Evolutionary conservation across 148 eudicot genomes (phyloP).

Genomic region (Fallopia convolvulus): DNA sequence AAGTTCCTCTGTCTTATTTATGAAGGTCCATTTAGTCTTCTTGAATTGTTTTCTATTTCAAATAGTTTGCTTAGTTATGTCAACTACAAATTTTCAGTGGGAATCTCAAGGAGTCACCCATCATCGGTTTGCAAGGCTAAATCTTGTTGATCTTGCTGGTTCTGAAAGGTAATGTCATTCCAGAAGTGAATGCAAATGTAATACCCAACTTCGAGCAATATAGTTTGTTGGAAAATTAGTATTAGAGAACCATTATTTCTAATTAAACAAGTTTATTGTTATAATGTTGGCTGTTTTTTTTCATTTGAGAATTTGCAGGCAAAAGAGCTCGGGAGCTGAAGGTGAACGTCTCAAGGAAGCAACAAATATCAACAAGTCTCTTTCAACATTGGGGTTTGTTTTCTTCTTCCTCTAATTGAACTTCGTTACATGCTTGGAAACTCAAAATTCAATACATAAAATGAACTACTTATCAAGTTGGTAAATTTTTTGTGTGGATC

Average conservation of each 20-base stretch:
- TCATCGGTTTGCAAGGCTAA: constrained; percentile 85
- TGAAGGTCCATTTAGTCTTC: not conserved
- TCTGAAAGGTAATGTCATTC: constrained; percentile 71
- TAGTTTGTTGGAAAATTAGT: not conserved
- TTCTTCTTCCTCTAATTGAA: constrained; percentile 6
- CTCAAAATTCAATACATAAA: not conserved
- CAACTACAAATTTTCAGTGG: constrained; percentile 47
- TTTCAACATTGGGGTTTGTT: constrained; percentile 88
- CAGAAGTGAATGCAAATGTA: not conserved
- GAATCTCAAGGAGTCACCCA: constrained; percentile 95
- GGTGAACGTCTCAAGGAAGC: constrained; percentile 99
- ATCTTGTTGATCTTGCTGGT: constrained; percentile 97
- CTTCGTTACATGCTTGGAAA: not conserved
- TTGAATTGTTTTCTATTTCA: not conserved
- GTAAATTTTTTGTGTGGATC: constrained; percentile 21
- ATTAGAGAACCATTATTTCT: not conserved
- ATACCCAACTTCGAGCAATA: not conserved
- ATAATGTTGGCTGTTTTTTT: not conserved
- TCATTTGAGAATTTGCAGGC: constrained; percentile 32
- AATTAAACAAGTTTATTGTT: not conserved
- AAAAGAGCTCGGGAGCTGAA: constrained; percentile 99
- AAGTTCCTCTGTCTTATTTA: constrained; percentile 15
- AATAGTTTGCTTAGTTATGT: not conserved
- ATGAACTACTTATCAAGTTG: not conserved
- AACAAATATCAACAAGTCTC: constrained; percentile 93